Evolutionary conservation across 371 early-diverging fungal genomes (phyloP).

Genomic region (Mortierella sp.): DNA sequence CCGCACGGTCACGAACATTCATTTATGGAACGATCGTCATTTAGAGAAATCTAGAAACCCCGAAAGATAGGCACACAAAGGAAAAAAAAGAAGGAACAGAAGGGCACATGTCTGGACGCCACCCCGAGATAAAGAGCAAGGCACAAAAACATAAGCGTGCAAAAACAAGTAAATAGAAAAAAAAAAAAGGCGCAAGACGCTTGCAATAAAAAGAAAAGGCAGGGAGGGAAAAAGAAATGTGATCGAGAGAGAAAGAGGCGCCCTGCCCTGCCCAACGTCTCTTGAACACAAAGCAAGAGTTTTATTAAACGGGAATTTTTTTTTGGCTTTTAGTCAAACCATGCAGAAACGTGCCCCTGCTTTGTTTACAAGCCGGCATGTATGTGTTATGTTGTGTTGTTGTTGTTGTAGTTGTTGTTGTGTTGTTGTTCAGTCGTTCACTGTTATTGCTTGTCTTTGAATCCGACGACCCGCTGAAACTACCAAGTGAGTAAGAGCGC

Average conservation of each 20-base stretch:
- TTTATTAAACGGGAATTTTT: neutral
- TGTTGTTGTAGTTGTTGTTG: too few species aligned
- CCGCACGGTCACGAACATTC: neutral
- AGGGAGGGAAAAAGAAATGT: conserved; percentile 2
- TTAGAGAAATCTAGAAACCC: neutral
- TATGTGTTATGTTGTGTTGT: too few species aligned
- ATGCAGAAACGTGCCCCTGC: neutral
- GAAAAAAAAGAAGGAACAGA: neutral
- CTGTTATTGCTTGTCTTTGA: too few species aligned
- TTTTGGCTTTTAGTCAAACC: neutral
- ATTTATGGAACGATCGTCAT: neutral
- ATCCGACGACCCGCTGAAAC: too few species aligned
- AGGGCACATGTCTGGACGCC: neutral
- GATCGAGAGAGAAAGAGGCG: neutral
- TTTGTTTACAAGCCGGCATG: neutral
- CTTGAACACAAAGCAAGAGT: neutral
- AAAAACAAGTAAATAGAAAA: neutral
- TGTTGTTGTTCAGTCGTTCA: too few species aligned
- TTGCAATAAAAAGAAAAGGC: neutral
- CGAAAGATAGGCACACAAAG: neutral
- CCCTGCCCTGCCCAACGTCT: neutral
- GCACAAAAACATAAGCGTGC: neutral
- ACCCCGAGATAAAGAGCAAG: neutral
- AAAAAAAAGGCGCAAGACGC: neutral
- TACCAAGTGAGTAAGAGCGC: neutral